Base-by-base conservation (phyloP, 177 flowering plant species). In the Telopea speciosissima region DNA sequence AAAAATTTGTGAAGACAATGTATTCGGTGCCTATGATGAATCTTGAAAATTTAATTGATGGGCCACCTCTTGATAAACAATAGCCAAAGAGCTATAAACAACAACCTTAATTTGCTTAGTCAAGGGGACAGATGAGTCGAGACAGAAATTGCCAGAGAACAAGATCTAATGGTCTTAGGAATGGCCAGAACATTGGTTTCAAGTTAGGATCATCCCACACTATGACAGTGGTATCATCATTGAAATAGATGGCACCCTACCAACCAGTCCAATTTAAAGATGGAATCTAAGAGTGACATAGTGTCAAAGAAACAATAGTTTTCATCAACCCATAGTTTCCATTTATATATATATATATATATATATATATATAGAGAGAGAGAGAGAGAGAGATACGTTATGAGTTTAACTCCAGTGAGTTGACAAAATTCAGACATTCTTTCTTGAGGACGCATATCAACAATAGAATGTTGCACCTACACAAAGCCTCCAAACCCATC, bases 371-470 rank as follows among this genome's bases (percentile, higher is more conserved):
- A n/a, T 8, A 7, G 24, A n/a, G 61, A 56, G 61, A 56, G 23
- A 56, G 61, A 56, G 61, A 56, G 23, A 56, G 61, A 56, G 23
- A 56, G 61, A 56, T 8, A 56, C 61, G 23, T 56, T 82, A 92
- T 92, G 54, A 95, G 91, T 84, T 95, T 87, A 14, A 95, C 99
- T 83, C 99, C 99, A 11, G 90, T 86, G 40, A 86, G 90, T 82
- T 85, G 85, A 78, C 99, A 95, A 75, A 95, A 93, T 81, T 95
- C 94, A 36, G 96, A 96, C 99, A 95, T 95, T 73, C 77, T 89
- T 84, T 91, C 88, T 73, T 90, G 97, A 75, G 99, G 99, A 63
- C 97, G 97, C 97, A 92, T 92, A 81, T 95, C 99, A 71, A 95
- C 94, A 75, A 95, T 74, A 45, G 97, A 95, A 81, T 95, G 97